These are phyloP conservation scores for Euphorbia peplus DNA, from an alignment of 345 rosid species.

Conservation along the genomic window DNA sequence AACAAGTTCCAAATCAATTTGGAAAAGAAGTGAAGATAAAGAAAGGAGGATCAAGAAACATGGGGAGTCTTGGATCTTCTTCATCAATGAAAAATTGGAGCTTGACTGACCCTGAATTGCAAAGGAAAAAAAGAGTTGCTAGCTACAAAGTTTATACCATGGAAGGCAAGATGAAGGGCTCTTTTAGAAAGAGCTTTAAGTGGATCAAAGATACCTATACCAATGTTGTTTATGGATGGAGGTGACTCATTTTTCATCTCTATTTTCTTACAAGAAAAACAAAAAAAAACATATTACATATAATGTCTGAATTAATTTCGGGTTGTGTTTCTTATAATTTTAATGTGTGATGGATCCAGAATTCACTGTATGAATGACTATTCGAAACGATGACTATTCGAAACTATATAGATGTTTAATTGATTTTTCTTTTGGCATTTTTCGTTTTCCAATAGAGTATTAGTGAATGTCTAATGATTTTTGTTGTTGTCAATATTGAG, in stretches of 20 bases:
- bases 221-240: conserved; percentile 60
- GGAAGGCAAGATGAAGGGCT: conserved; percentile 88
- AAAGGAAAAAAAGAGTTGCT: conserved; percentile 92
- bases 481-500: no score
- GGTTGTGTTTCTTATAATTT: no score
- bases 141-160: conserved; percentile 74
- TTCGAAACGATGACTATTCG: no score
- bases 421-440: no score
- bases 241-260: conserved; percentile 29
- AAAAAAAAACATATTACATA: no score
- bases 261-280: no score
- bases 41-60: conserved; percentile 38
- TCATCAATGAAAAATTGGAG: conserved; percentile 60
- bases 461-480: no score
- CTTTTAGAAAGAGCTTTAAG: conserved; percentile 75
- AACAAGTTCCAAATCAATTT: conserved; percentile 21
- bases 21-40: conserved; percentile 46
- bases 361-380: no score
- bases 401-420: no score
- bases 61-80: conserved; percentile 35
- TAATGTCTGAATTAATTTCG: no score
- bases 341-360: no score
- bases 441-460: no score
- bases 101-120: conserved; percentile 73
- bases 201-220: conserved; percentile 79